phyloP scores from a whole-genome alignment of 768 basidiomycete species.

The Tricholomella constricta region DNA sequence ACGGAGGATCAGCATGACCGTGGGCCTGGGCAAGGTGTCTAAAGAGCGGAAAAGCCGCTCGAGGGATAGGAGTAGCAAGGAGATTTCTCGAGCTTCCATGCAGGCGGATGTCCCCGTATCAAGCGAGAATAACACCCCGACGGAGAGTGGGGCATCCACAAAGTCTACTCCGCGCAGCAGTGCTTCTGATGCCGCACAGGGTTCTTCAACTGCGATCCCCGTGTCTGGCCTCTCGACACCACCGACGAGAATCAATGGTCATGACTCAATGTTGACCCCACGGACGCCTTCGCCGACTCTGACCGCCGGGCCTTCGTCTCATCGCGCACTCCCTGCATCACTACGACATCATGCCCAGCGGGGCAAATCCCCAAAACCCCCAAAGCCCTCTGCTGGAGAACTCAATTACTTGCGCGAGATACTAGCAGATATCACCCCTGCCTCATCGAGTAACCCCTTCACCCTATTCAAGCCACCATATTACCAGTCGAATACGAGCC shows the following conservation, averaged over 20 bases:
- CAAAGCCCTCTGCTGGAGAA: slow-evolving; percentile 59
- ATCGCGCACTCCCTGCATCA: not conserved
- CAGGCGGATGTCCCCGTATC: slow-evolving; percentile 5
- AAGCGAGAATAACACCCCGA: slow-evolving; percentile 4
- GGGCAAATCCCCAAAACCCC: slow-evolving; percentile 49
- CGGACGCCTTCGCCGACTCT: slow-evolving; percentile 12
- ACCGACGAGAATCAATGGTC: not conserved
- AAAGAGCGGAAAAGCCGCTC: slow-evolving; percentile 37
- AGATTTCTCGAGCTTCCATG: not conserved
- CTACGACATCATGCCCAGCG: slow-evolving; percentile 23
- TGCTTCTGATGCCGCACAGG: not conserved
- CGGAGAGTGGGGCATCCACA: slow-evolving; percentile 8
- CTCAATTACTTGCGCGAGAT: slow-evolving; percentile 68
- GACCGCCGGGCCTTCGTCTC: slow-evolving; percentile 22
- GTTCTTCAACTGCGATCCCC: slow-evolving; percentile 7
- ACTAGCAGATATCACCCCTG: slow-evolving; percentile 60
- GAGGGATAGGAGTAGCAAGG: slow-evolving; percentile 28
- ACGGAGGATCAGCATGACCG: slow-evolving; percentile 60
- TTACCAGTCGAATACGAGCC: slow-evolving; percentile 10
- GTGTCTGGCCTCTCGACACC: slow-evolving; percentile 13
- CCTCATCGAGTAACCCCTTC: slow-evolving; percentile 45
- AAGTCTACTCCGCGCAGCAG: not conserved
- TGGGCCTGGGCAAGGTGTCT: slow-evolving; percentile 46
- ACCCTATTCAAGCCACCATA: slow-evolving; percentile 44
- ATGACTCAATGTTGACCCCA: slow-evolving; percentile 4